These are phyloP conservation scores for Sporothrix curviconia DNA, from an alignment of 2,329 filamentous ascomycete genomes.

Conservation along the genomic window DNA sequence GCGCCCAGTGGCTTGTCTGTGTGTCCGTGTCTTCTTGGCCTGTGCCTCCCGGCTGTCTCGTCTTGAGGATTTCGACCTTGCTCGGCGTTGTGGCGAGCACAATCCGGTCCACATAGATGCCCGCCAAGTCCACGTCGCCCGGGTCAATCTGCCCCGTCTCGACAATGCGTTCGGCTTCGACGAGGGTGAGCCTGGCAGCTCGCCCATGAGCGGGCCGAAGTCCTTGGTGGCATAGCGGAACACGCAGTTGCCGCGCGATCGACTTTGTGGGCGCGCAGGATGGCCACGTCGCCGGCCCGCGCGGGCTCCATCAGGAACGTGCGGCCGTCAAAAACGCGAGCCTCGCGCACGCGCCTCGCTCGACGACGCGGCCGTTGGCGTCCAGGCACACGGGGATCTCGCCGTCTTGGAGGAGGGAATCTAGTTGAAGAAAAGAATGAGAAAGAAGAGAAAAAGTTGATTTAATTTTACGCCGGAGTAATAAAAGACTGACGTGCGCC, in stretches of 20 bases:
- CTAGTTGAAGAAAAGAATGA: too few species aligned
- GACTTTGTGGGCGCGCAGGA: conserved; percentile 68
- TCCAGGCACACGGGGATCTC: conserved; percentile 47
- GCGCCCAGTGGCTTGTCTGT: neutral
- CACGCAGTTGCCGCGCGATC: conserved; percentile 73
- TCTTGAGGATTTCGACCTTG: conserved; percentile 50
- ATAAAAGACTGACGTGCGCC: too few species aligned
- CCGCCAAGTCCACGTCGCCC: conserved; percentile 69
- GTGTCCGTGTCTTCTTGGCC: too few species aligned
- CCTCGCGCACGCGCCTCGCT: conserved; percentile 63
- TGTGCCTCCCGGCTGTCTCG: neutral
- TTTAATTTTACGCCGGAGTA: too few species aligned
- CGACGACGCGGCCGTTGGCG: conserved; percentile 51
- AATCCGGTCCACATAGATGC: conserved; percentile 77
- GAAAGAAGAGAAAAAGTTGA: too few species aligned
- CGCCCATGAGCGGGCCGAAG: conserved; percentile 72
- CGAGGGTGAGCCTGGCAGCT: conserved; percentile 69
- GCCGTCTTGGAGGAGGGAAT: conserved; percentile 35
- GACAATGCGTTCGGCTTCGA: conserved; percentile 81
- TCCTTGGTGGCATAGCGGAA: conserved; percentile 74
- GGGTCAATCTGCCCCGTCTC: conserved; percentile 65
- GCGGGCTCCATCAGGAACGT: conserved; percentile 72
- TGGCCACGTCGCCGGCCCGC: conserved; percentile 68
- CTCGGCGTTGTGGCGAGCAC: conserved; percentile 67
- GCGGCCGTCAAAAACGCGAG: conserved; percentile 65